Evolutionary conservation across 495 filamentous ascomycete species (phyloP), one percentile per base, ranked within the genome.

Genomic region (Recurvomyces mirabilis): DNA sequence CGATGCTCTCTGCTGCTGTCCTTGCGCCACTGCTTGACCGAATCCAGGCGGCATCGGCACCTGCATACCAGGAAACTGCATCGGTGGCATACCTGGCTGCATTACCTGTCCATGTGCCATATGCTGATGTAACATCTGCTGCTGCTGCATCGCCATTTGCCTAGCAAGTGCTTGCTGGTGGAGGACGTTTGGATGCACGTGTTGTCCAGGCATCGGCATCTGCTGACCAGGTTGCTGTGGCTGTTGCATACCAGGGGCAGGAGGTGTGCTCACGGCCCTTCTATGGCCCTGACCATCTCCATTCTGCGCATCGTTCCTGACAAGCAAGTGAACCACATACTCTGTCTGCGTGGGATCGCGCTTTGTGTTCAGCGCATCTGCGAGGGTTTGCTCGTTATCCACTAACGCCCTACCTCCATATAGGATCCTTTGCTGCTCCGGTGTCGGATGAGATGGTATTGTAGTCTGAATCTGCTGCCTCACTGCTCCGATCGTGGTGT

Each of bases 351-450:
- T 43, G 1, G 41, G 12, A 25, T 49, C 43, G 20, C 57, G 34
- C 26, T 46, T 45, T 1, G 38, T 47, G 21, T 54, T 54, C 42
- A 67, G 57, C 4, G 67, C 60, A 31, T 61, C 54, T 3, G 33
- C 37, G 43, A 68, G 41, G 10, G 54, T 63, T 33, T 64, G 60
- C 7, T 51, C 46, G 15, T 66, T 56, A 21, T 57, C 55, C 2
- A 57, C 51, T 20, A 68, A 46, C 30, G 63, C 55, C 35, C 61
- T 36, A 11, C 65, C 65, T 21, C 54, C 49, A 35, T 66, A 62
- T 11, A 68, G 65, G 13, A 68, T 40, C 23, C 65, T 49, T 52
- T 66, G 65, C 23, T 64, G 51, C 23, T 65, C 63, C 12, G 53
- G 45, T 6, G 58, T 29, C 6, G 65, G 65, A 20, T 45, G 44